Base-by-base conservation (phyloP, 2,329 filamentous ascomycete species). In the Anisogramma anomala region DNA sequence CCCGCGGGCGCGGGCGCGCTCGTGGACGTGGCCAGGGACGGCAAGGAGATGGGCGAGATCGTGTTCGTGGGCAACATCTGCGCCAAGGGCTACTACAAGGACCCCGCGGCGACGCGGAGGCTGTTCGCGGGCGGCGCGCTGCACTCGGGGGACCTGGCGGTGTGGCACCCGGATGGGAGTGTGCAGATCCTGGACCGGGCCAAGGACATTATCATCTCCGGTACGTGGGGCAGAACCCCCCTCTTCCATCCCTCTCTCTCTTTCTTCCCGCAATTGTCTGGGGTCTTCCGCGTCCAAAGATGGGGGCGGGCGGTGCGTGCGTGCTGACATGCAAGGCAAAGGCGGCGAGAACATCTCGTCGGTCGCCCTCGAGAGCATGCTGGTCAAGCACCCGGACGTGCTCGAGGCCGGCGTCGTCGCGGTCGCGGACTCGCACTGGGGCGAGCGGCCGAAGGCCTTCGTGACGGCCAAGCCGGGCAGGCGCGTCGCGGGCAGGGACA, bases 151-250 rank as follows among this genome's bases (percentile, higher is more conserved):
- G 91, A 98, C 59, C 62, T 98, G 36, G 91, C 91, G 1, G 88
- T 96, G 1, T 88, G 84, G 83, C 85, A 95, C 63, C 72, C 82
- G 0, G 91, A 96, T 57, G 88, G 89, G 2, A 82, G 84, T 43
- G 80, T 87, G 33, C 86, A 96, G 66, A 94, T 98, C 49, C 67
- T 93, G 44, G 91, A 98, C 62, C 74, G 91, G 15, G 84, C 86
- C 11, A 98, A 98, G 67, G 91, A 98, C 57, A 95, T 98, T 39
- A 98, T 98, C 55, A 98, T 98, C 48, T 93, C 84, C 39, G 84
- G 84, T 84, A 67, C 51, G 71, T 59, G 36, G 33, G 4, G 22
- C 25, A 31, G 22, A 9, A 5, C 6, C 6, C 18, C 14, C 19
- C 38, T 32, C 13, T 13, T 10, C 7, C 41, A 13, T 40, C 39